A percentile compares a stretch with the other conserved stretches of the same genome.
Evolutionary conservation across 495 filamentous ascomycete species (phyloP).

Genomic region (Penicilliopsis zonata): DNA sequence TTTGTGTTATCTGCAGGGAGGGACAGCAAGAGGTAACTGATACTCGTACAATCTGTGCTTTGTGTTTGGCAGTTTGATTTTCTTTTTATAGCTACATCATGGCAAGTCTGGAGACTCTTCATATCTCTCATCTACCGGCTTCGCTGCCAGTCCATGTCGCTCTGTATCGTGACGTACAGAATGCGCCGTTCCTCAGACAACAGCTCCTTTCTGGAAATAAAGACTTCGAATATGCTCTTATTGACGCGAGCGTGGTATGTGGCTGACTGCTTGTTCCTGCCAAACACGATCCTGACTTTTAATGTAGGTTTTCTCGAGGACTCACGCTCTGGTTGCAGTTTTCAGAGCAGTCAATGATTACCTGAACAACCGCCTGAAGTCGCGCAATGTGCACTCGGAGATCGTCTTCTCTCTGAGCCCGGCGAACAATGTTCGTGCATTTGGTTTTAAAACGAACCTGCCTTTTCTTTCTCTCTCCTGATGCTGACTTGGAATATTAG

Average conservation of each 20-base stretch:
- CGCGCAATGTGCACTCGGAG: constrained; percentile 86
- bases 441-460: no score
- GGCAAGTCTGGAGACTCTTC: constrained; percentile 35
- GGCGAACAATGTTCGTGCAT: constrained; percentile 76
- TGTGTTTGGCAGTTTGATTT: no score
- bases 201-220: constrained; percentile 72
- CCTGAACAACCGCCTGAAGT: constrained; percentile 49
- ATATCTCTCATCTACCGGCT: constrained; percentile 57
- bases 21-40: no score
- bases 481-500: constrained; percentile 27
- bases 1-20: background rate
- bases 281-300: constrained; percentile 4
- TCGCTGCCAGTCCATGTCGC: constrained; percentile 55
- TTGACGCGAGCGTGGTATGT: constrained; percentile 63
- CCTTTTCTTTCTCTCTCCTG: background rate
- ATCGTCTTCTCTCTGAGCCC: constrained; percentile 73
- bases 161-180: constrained; percentile 64
- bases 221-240: constrained; percentile 85
- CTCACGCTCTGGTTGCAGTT: constrained; percentile 62
- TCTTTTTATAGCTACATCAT: constrained; percentile 11
- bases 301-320: constrained; percentile 48
- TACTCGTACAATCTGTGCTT: no score
- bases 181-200: constrained; percentile 60
- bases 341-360: constrained; percentile 66
- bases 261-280: background rate